Evolutionary conservation across 805 yeast species (phyloP).

Genomic region (Yarrowia sp.): DNA sequence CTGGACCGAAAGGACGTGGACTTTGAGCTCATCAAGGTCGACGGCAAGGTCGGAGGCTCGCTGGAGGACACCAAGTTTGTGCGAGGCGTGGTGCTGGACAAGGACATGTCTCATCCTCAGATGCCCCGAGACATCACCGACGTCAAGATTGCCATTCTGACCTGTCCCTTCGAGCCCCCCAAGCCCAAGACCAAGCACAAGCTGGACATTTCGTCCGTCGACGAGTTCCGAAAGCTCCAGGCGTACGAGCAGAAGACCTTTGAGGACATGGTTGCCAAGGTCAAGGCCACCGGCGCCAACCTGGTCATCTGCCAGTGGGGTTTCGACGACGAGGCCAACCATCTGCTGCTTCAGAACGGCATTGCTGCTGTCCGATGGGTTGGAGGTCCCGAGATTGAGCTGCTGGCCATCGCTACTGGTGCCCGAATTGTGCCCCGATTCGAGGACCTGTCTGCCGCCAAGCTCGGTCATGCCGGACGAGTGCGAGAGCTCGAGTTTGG

Average conservation of each 20-base stretch:
- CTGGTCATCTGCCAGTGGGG: conserved; percentile 99
- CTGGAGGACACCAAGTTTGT: conserved; percentile 83
- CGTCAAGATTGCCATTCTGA: conserved; percentile 90
- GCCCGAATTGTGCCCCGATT: conserved; percentile 97
- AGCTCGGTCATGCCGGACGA: conserved; percentile 86
- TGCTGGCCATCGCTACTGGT: conserved; percentile 95
- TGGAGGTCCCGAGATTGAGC: conserved; percentile 95
- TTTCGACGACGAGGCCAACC: conserved; percentile 98
- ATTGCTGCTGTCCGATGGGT: conserved; percentile 99
- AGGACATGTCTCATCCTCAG: conserved; percentile 97
- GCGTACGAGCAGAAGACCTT: conserved; percentile 91
- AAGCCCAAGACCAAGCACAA: conserved; percentile 99
- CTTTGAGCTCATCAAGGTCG: conserved; percentile 93
- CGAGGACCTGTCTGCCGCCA: conserved; percentile 82
- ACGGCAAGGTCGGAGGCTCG: conserved; percentile 95
- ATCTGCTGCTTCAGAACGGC: conserved; percentile 81
- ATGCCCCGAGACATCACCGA: conserved; percentile 85
- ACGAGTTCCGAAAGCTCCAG: conserved; percentile 90
- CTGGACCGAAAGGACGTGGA: conserved; percentile 92
- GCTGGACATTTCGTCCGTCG: conserved; percentile 90
- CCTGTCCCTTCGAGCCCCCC: conserved; percentile 99
- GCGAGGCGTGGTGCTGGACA: conserved; percentile 91
- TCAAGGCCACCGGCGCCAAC: conserved; percentile 91
- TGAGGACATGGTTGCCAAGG: conserved; percentile 84
- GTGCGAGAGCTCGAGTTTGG: conserved; percentile 93